Conservation (phyloP, 2,329 filamentous ascomycete species). For the Phyllosticta capitalensis region DNA sequence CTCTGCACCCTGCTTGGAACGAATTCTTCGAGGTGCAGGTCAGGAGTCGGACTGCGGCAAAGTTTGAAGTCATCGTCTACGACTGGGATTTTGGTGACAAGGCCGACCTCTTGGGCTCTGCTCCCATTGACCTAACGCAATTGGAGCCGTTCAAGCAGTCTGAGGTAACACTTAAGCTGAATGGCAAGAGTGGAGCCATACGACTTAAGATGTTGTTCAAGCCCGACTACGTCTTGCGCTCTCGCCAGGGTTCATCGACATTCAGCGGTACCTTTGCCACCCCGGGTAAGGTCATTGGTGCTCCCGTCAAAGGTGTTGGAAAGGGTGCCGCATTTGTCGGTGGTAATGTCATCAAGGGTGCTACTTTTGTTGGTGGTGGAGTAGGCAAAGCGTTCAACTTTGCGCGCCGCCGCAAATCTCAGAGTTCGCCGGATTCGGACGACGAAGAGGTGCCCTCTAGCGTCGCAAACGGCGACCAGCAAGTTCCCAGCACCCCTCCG, state of each 20-base stretch:
- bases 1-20: conserved; percentile 88
- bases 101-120: conserved; percentile 76
- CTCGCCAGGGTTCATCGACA: conserved; percentile 81
- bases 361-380: conserved; percentile 79
- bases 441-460: conserved; percentile 33
- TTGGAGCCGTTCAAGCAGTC: conserved; percentile 78
- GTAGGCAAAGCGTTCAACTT: conserved; percentile 44
- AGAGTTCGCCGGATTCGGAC: conserved; percentile 35
- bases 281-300: conserved; percentile 84
- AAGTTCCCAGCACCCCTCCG: conserved; percentile 17
- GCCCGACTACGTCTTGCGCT: conserved; percentile 78
- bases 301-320: conserved; percentile 85
- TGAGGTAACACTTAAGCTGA: conserved; percentile 64
- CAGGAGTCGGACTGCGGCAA: conserved; percentile 72
- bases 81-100: conserved; percentile 98
- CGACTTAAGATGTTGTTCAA: conserved; percentile 84
- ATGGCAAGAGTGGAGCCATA: conserved; percentile 81
- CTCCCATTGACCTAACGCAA: conserved; percentile 64
- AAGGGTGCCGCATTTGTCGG: conserved; percentile 63
- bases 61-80: conserved; percentile 75
- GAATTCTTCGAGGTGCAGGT: conserved; percentile 84
- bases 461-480: conserved; percentile 20
- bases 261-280: conserved; percentile 84
- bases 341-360: conserved; percentile 77
- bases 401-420: conserved; percentile 50